phyloP scores from a whole-genome alignment of 1,284 basidiomycete species.

The Ceratobasidium sp. region DNA sequence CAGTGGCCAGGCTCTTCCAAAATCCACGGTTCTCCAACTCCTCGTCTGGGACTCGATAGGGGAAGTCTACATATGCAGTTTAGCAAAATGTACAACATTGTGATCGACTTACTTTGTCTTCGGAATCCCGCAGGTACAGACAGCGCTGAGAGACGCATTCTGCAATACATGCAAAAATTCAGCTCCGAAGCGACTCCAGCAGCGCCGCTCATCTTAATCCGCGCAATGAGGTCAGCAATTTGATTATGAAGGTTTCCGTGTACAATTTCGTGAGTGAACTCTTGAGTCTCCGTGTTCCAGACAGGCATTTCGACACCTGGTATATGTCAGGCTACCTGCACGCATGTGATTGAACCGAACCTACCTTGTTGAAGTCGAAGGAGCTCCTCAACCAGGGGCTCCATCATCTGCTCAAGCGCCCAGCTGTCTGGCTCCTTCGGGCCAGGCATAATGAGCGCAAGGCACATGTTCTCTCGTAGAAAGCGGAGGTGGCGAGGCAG shows the following conservation, averaged over 20 bases:
- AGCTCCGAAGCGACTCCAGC: neutral
- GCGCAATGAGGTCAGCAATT: constrained; percentile 11
- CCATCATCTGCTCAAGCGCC: constrained; percentile 14
- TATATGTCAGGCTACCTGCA: no score
- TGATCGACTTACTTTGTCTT: neutral
- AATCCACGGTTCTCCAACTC: neutral
- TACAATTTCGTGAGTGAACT: neutral
- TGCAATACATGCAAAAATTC: neutral
- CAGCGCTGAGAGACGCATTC: no score
- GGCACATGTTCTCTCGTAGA: constrained; percentile 12
- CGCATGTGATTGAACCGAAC: neutral
- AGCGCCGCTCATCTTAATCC: neutral
- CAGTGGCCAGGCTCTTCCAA: neutral
- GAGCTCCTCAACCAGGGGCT: constrained; percentile 15
- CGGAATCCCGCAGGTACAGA: neutral
- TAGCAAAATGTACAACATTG: neutral
- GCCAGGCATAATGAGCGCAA: constrained; percentile 10
- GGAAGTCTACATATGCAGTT: neutral
- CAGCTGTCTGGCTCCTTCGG: constrained; percentile 9
- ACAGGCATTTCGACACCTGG: no score
- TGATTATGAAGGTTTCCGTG: neutral
- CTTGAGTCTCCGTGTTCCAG: neutral
- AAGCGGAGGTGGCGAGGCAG: constrained; percentile 23
- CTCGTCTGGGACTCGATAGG: neutral
- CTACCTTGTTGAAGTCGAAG: constrained; percentile 13